Conservation (phyloP, 1,284 basidiomycete species). For the Ustilago esculenta region DNA sequence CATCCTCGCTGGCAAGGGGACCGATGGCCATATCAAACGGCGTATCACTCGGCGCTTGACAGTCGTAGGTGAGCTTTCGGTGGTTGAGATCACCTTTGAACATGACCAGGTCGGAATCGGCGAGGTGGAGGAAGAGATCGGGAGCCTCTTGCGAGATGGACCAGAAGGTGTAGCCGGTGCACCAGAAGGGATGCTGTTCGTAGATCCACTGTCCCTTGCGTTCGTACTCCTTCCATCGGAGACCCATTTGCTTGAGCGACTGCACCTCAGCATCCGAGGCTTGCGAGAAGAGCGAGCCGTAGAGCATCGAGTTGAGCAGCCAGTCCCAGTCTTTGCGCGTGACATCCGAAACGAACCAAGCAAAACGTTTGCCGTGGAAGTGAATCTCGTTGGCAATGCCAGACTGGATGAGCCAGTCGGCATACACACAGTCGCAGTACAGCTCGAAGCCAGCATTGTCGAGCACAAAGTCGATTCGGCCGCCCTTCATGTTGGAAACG, state of each 20-base stretch:
- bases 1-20: slow-evolving; percentile 86
- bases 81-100: slow-evolving; percentile 96
- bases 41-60: slow-evolving; percentile 81
- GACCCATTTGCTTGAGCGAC: slow-evolving; percentile 81
- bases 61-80: slow-evolving; percentile 75
- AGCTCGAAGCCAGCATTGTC: slow-evolving; percentile 94
- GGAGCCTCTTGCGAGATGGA: slow-evolving; percentile 77
- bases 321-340: slow-evolving; percentile 96
- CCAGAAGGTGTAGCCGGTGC: slow-evolving; percentile 73
- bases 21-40: slow-evolving; percentile 93
- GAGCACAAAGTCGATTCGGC: slow-evolving; percentile 69
- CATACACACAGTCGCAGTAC: slow-evolving; percentile 93
- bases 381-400: slow-evolving; percentile 85
- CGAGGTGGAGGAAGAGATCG: slow-evolving; percentile 92
- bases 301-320: slow-evolving; percentile 70
- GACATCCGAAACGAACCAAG: slow-evolving; percentile 78
- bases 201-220: slow-evolving; percentile 93
- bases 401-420: slow-evolving; percentile 86
- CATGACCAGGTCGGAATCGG: slow-evolving; percentile 88
- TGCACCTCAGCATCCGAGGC: slow-evolving; percentile 84
- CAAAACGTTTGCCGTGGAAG: slow-evolving; percentile 80
- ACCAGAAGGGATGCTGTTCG: slow-evolving; percentile 82
- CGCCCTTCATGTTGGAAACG: slow-evolving; percentile 73
- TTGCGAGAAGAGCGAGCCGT: slow-evolving; percentile 74
- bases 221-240: slow-evolving; percentile 91